Base-by-base conservation (phyloP, 306 rosid genomes). In the Acacia acuminata region DNA sequence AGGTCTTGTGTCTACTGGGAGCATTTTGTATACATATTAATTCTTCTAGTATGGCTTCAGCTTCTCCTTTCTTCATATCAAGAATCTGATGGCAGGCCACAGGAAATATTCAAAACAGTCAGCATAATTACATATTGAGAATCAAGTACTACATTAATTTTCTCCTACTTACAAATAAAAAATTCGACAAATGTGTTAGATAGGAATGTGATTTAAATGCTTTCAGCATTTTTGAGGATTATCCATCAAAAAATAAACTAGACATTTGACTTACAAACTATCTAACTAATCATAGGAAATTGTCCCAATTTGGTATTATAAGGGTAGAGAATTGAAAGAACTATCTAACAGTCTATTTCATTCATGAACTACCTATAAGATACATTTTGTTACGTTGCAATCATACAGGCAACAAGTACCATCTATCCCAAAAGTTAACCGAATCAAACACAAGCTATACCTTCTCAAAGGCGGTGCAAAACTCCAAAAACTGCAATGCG, bases 401-500 rank as follows among this genome's bases (percentile, higher is more conserved):
- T 17, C 36, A 71, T 71, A 20, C 53, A 24, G 58, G n/a, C 58
- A 71, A 44, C 76, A 71, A 45, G 10, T 4, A 15, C 40, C 56
- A 24, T 71, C 58, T 22, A 45, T 13, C 14, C 48, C 47, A 68
- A 19, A 32, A 36, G 17, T 51, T 68, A 47, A 53, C 22, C 47
- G 14, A 36, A 66, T 38, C 66, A 81, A 79, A 74, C 53, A 14
- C 20, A 36, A 48, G 32, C 17, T 69, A 77, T 92, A 92, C 98
- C 96, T 92, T 90, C 51, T 94, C 92, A 76, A 96, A 96, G 17
- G 85, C 84, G 55, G 85, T 82, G 79, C 91, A 93, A 72, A 96
- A 96, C 77, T 93, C 97, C 53, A 96, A 61, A 77, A 96, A 87
- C 70, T 96, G 99, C 81, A 96, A 60, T n/a, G 89, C 98, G 42